phyloP scores from a whole-genome alignment of 352 stramenopile genomes.

The Pythium coloratum region DNA sequence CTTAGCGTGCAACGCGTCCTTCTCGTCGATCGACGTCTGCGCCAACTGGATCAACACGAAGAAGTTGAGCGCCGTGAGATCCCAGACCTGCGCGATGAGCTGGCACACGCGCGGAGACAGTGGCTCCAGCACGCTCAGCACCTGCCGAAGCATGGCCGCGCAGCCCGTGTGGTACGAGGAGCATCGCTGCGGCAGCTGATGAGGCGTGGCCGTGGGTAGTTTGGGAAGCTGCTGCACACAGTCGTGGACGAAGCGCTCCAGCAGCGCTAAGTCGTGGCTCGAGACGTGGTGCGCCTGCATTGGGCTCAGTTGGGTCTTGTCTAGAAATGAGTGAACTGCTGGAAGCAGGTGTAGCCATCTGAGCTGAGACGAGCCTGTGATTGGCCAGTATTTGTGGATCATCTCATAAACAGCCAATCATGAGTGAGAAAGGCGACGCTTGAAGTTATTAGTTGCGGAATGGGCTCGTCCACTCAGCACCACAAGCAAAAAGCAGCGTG shows the following conservation, averaged over 20 bases:
- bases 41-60: constrained; percentile 62
- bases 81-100: constrained; percentile 58
- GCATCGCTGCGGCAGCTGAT: constrained; percentile 43
- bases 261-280: constrained; percentile 49
- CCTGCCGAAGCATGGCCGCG: constrained; percentile 51
- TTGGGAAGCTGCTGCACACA: constrained; percentile 51
- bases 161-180: constrained; percentile 53
- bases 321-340: not conserved
- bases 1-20: constrained; percentile 33
- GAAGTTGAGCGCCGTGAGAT: constrained; percentile 62
- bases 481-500: too few species aligned
- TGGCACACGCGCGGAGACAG: constrained; percentile 50
- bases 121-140: constrained; percentile 40
- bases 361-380: not conserved
- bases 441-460: constrained; percentile 1
- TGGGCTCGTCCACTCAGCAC: not conserved
- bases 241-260: constrained; percentile 61
- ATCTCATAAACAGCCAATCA: constrained; percentile 12
- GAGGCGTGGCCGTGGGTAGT: constrained; percentile 23
- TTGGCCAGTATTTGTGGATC: constrained; percentile 21
- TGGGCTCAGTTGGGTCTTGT: not conserved
- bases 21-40: constrained; percentile 37
- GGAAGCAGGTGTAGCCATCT: constrained; percentile 12
- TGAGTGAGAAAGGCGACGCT: not conserved
- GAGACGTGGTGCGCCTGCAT: constrained; percentile 30